Evolutionary conservation across 441 rosid genomes (phyloP).

Genomic region (Jatropha podagrica): DNA sequence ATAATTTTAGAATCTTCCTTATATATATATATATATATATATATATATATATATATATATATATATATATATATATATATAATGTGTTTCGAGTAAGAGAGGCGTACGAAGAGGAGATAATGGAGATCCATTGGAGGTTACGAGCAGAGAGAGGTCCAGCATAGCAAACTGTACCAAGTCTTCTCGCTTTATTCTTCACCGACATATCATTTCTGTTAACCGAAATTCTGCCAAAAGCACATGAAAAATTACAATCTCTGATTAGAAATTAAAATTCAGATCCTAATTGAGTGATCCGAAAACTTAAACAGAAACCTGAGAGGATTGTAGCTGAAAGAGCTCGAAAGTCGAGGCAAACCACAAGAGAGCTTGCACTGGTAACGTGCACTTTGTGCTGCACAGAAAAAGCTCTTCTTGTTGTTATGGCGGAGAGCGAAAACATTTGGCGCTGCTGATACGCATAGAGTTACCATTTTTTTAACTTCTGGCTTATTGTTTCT

Average conservation of each 20-base stretch:
- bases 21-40: too few relatives aligned
- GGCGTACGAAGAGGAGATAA: constrained; percentile 58
- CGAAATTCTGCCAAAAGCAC: constrained; percentile 38
- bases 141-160: constrained; percentile 48
- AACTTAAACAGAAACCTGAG: constrained; percentile 41
- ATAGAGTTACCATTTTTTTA: constrained; percentile 33
- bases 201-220: constrained; percentile 30
- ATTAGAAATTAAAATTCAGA: neutral
- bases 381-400: constrained; percentile 21
- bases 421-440: constrained; percentile 30
- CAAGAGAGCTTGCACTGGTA: constrained; percentile 15
- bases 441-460: constrained; percentile 32
- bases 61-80: too few relatives aligned
- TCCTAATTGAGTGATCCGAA: neutral
- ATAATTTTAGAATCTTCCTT: too few relatives aligned
- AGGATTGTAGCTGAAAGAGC: constrained; percentile 41
- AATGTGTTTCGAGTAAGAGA: neutral
- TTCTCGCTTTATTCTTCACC: constrained; percentile 43
- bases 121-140: constrained; percentile 74
- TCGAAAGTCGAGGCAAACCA: neutral
- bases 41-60: too few relatives aligned
- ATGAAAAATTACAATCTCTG: neutral
- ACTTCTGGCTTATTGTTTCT: neutral
- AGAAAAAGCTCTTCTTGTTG: constrained; percentile 18
- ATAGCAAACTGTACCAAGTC: constrained; percentile 55